These are phyloP conservation scores for Ampelocalamus luodianensis DNA, from an alignment of 176 grass and related monocot species.

Conservation along the genomic window DNA sequence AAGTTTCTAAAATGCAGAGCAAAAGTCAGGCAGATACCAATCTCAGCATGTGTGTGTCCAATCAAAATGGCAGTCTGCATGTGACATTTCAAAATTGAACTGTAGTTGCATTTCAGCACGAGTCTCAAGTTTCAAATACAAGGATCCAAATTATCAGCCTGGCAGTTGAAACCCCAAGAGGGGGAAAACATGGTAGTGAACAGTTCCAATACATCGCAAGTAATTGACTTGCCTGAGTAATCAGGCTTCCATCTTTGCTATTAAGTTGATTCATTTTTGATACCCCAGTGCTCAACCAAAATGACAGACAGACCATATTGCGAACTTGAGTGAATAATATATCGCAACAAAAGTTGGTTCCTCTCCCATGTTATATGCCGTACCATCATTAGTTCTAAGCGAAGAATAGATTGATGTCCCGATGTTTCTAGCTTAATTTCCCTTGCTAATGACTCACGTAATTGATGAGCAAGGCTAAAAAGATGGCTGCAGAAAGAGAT, in stretches of 20 bases:
- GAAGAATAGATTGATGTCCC: background rate
- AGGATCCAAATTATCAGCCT: too few species aligned
- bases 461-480: background rate
- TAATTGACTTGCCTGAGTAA: too few species aligned
- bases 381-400: background rate
- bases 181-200: too few species aligned
- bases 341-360: background rate
- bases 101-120: too few species aligned
- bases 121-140: too few species aligned
- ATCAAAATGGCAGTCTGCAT: too few species aligned
- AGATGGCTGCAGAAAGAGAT: background rate
- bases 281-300: background rate
- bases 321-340: background rate
- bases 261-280: background rate
- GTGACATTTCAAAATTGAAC: too few species aligned
- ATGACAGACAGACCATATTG: background rate
- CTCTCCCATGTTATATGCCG: background rate
- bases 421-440: background rate
- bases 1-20: slow-evolving; percentile 60
- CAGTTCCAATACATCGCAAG: background rate
- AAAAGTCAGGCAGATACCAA: background rate
- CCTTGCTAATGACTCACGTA: too few species aligned
- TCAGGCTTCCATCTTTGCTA: background rate
- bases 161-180: too few species aligned
- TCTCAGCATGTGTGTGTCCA: background rate